These are phyloP conservation scores for Sphaerosporella brunnea DNA, from an alignment of 495 filamentous ascomycete species.

Conservation along the genomic window DNA sequence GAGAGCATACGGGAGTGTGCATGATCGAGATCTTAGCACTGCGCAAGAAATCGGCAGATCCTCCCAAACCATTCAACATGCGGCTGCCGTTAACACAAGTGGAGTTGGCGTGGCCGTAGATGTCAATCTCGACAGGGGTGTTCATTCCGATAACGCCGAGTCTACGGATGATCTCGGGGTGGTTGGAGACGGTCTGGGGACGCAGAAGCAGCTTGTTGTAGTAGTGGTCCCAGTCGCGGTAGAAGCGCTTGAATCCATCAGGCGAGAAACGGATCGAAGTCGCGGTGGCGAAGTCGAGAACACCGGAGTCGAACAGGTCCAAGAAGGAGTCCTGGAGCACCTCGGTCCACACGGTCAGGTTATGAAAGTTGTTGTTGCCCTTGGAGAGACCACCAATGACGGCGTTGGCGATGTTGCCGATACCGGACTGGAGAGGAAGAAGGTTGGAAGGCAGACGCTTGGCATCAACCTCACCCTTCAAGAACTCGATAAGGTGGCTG, in stretches of 20 bases:
- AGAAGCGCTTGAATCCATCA: conserved; percentile 83
- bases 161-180: conserved; percentile 82
- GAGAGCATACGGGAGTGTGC: conserved; percentile 47
- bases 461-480: conserved; percentile 38
- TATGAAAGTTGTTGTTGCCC: conserved; percentile 44
- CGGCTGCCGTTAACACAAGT: conserved; percentile 81
- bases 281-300: conserved; percentile 79
- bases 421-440: conserved; percentile 72
- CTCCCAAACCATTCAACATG: conserved; percentile 84
- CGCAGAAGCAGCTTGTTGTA: conserved; percentile 69
- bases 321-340: conserved; percentile 89
- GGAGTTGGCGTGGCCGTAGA: conserved; percentile 85
- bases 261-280: conserved; percentile 86
- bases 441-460: conserved; percentile 63
- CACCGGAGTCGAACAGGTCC: conserved; percentile 79
- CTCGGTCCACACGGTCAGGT: conserved; percentile 86
- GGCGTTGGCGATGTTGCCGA: conserved; percentile 89
- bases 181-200: conserved; percentile 76
- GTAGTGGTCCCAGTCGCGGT: conserved; percentile 68
- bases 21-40: conserved; percentile 78
- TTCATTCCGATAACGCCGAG: conserved; percentile 90
- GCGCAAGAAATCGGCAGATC: conserved; percentile 75
- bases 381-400: conserved; percentile 71
- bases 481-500: conserved; percentile 66
- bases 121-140: conserved; percentile 85